Evolutionary conservation across 2,329 filamentous ascomycete genomes (phyloP), one percentile per base, ranked within the genome.

Genomic region (Fusarium sp.): DNA sequence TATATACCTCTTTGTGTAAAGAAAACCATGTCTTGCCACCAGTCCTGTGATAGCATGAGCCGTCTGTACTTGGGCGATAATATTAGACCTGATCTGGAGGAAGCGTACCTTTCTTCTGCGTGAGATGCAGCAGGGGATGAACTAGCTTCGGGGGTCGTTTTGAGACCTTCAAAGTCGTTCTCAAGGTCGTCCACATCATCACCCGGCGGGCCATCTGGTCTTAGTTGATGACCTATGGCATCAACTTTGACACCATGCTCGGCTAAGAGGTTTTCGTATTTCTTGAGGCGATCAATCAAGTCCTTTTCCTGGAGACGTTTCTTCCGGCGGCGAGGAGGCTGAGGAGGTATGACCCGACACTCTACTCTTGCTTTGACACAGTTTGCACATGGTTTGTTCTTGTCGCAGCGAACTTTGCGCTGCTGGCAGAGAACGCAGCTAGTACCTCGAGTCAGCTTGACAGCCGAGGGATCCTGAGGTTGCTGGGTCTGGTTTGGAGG

Each of bases 341-440:
- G 74, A 66, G 85, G 77, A 68, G 85, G 77, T 62, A 84, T 75
- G 8, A 88, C 83, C 33, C 81, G 80, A 71, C 87, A 92, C 64
- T 90, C 83, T 29, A 82, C 82, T 19, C 80, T 76, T 48, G 84
- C 82, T 73, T 84, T 88, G 71, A 86, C 78, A 70, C 89, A 92
- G 74, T 89, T 88, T 67, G 83, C 79, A 70, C 90, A 92, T 14
- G 89, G 89, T 73, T 87, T 87, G 66, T 82, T 85, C 74, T 88
- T 89, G 73, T 92, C 87, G 74, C 90, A 92, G 57, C 87, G 87
- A 37, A 92, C 83, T 73, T 92, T 92, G 58, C 89, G 85, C 72
- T 90, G 88, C 71, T 93, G 89, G 70, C 91, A 94, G 17, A 88
- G 80, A 13, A 91, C 81, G 69, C 91, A 94, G 57, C 83, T 85